A percentile compares a stretch with the other conserved stretches of the same genome.
These are phyloP conservation scores for Ceratocystis papillata DNA, from an alignment of 2,329 filamentous ascomycete species.

Conservation along the genomic window DNA sequence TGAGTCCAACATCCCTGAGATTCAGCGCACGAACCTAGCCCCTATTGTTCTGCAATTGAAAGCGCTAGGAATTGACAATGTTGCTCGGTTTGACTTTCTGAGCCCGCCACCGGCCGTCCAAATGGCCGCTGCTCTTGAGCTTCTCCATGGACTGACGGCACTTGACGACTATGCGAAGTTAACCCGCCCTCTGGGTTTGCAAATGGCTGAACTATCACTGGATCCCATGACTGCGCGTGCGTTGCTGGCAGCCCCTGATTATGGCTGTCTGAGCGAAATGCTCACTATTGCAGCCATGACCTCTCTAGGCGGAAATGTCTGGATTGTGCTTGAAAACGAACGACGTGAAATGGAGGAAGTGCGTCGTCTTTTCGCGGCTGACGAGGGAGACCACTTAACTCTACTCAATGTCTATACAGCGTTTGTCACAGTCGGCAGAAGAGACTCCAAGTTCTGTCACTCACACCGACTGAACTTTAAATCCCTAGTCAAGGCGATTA, in stretches of 20 bases:
- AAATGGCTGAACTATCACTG: slow-evolving; percentile 87
- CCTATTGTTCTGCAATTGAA: slow-evolving; percentile 84
- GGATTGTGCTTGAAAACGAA: slow-evolving; percentile 68
- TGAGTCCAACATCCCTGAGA: slow-evolving; percentile 72
- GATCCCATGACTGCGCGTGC: slow-evolving; percentile 95
- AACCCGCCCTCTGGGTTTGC: slow-evolving; percentile 71
- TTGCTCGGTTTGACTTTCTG: slow-evolving; percentile 80
- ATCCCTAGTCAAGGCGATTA: slow-evolving; percentile 67
- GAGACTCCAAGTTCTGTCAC: slow-evolving; percentile 76
- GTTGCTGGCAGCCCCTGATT: slow-evolving; percentile 61
- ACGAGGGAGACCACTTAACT: slow-evolving; percentile 89
- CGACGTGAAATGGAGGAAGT: slow-evolving; percentile 64
- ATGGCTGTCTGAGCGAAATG: slow-evolving; percentile 74
- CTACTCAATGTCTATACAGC: slow-evolving; percentile 87
- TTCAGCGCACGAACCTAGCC: slow-evolving; percentile 83
- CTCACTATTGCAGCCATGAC: slow-evolving; percentile 92
- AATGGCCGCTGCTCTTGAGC: slow-evolving; percentile 73
- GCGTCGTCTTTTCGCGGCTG: slow-evolving; percentile 72
- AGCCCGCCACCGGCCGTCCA: slow-evolving; percentile 76
- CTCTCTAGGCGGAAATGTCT: slow-evolving; percentile 64
- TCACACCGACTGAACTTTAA: slow-evolving; percentile 83
- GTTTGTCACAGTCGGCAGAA: slow-evolving; percentile 72
- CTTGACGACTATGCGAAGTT: slow-evolving; percentile 84
- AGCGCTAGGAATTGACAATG: slow-evolving; percentile 88
- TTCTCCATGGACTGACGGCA: slow-evolving; percentile 76